Evolutionary conservation across 306 rosid genomes (phyloP), one percentile per base, ranked within the genome.

Genomic region (Parietaria judaica): DNA sequence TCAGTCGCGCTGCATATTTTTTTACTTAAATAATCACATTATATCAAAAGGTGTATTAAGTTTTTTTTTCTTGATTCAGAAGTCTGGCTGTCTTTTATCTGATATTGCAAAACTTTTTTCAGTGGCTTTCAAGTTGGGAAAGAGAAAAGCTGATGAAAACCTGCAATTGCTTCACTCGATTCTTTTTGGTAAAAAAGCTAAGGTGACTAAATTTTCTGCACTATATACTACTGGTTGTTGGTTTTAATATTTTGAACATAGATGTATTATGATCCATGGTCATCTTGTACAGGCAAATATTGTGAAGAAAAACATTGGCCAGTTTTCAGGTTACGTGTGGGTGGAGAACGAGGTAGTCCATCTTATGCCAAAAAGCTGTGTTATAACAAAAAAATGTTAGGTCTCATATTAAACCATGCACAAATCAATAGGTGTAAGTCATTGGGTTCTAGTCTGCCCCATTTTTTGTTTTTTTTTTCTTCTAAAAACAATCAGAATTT

Each of bases 51-150:
- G 55, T 47, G 50, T 47, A 14, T 60, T 48, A 35, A 55, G 38
- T 13, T 61, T 17, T 48, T 66, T 16, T 47, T 79, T 58, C 65
- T 66, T 60, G 68, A 55, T 79, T 51, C 58, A 36, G 59, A 17
- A 65, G 65, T 61, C 53, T 68, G 63, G 11, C 52, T 49, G 50
- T 64, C 2, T 60, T 66, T 67, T 70, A 70, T 72, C 73, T 81
- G 61, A 75, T 64, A 11, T 61, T 69, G 51, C 59, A 37, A 23
- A 82, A 72, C 56, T 84, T 62, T 77, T 23, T 86, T 73, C 84
- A 94, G 99, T 94, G 83, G 87, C 95, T 58, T 94, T 81, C 87
- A 94, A 89, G 80, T 68, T 94, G 74, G 83, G 94, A 0, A 94
- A 94, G 94, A 83, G 99, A 79, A 89, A 89, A 76, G 72, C 86